phyloP scores from a whole-genome alignment of 345 rosid genomes.

The Aquilaria yunnanensis region DNA sequence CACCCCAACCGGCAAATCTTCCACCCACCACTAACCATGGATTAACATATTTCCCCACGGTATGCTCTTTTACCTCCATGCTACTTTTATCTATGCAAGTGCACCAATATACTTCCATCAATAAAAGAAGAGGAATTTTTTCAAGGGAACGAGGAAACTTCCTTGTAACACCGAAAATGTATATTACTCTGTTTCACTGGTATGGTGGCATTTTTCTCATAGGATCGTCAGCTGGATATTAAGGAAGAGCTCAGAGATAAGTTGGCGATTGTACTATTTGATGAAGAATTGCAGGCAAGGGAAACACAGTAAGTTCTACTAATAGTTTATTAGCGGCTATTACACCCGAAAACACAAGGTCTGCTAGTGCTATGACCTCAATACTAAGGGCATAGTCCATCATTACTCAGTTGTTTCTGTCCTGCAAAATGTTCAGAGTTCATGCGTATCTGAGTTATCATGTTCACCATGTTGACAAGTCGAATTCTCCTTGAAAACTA shows the following conservation, averaged over 20 bases:
- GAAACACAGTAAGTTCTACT: constrained; percentile 73
- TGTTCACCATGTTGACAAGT: background rate
- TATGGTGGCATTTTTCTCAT: constrained; percentile 1
- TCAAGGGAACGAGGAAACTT: too few species aligned
- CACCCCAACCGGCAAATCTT: constrained; percentile 36
- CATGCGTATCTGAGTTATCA: background rate
- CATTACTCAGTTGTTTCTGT: background rate
- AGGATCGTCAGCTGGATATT: constrained; percentile 52
- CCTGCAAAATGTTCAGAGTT: constrained; percentile 12
- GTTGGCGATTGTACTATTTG: constrained; percentile 65
- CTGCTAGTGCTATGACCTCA: background rate
- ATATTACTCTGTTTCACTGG: too few species aligned
- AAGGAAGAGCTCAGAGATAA: constrained; percentile 53
- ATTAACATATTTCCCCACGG: constrained; percentile 36
- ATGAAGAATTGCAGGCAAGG: constrained; percentile 62
- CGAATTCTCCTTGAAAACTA: background rate
- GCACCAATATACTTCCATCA: too few species aligned
- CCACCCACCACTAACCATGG: constrained; percentile 41
- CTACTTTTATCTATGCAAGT: background rate
- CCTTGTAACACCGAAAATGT: too few species aligned
- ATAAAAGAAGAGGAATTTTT: too few species aligned
- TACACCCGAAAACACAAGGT: too few species aligned
- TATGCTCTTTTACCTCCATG: constrained; percentile 21
- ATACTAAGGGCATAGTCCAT: background rate
- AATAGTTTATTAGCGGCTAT: background rate